These are phyloP conservation scores for Trametes gibbosa DNA, from an alignment of 768 basidiomycete species.

Conservation along the genomic window DNA sequence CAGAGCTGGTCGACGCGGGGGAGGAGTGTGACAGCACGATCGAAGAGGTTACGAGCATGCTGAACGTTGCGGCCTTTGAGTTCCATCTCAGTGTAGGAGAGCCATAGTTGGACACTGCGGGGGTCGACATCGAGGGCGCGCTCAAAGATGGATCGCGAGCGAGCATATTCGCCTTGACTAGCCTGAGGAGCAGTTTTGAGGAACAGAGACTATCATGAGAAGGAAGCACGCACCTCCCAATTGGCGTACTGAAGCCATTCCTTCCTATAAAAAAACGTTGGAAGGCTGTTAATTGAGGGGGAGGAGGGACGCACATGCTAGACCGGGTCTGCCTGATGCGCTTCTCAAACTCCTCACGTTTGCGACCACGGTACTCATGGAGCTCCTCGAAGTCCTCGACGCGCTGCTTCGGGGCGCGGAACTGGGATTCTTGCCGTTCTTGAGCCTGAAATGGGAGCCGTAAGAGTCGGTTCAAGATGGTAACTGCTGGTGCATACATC, in stretches of 20 bases:
- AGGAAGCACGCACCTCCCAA: conserved; percentile 60
- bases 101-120: conserved; percentile 86
- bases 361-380: conserved; percentile 87
- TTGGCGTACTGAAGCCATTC: conserved; percentile 87
- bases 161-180: conserved; percentile 93
- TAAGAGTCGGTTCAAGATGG: background rate
- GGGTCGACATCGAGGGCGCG: conserved; percentile 96
- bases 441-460: conserved; percentile 63
- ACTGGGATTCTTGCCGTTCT: conserved; percentile 92
- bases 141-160: conserved; percentile 94
- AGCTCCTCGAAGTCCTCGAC: conserved; percentile 94
- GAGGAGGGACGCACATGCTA: conserved; percentile 57
- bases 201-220: background rate
- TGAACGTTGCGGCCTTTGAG: conserved; percentile 97
- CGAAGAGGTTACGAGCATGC: conserved; percentile 94
- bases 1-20: conserved; percentile 96
- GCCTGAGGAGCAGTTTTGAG: conserved; percentile 46
- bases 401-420: conserved; percentile 90
- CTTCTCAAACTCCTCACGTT: conserved; percentile 93
- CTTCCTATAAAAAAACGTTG: conserved; percentile 46
- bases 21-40: conserved; percentile 93
- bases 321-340: conserved; percentile 76
- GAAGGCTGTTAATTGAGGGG: background rate
- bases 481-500: conserved; percentile 53
- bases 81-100: conserved; percentile 95